Evolutionary conservation across 2,329 filamentous ascomycete species (phyloP).

Genomic region (Fusarium nematophilum): DNA sequence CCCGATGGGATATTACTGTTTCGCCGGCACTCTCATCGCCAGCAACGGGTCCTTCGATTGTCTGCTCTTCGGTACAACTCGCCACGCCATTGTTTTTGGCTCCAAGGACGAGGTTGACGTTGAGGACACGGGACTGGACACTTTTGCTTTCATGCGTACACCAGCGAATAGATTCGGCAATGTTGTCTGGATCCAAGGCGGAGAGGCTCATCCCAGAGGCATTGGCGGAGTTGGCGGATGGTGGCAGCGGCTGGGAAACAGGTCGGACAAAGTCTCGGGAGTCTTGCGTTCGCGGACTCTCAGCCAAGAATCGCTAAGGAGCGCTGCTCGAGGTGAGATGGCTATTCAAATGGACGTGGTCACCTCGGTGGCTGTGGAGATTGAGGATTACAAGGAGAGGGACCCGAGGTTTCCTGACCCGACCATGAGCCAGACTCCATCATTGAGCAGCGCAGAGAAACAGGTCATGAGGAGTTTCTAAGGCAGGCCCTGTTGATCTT

Average conservation of each 20-base stretch:
- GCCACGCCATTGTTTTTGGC: conserved; percentile 62
- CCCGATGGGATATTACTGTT: conserved; percentile 65
- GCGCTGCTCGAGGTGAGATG: conserved; percentile 32
- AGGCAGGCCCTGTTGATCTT: neutral
- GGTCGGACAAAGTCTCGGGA: conserved; percentile 3
- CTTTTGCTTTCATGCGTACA: conserved; percentile 62
- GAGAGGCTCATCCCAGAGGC: conserved; percentile 15
- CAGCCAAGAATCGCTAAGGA: conserved; percentile 47
- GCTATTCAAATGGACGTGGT: conserved; percentile 57
- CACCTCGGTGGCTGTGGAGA: conserved; percentile 53
- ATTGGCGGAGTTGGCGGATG: conserved; percentile 36
- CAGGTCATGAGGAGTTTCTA: conserved; percentile 10
- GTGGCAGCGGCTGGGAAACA: conserved; percentile 38
- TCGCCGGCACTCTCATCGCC: conserved; percentile 68
- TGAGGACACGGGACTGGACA: conserved; percentile 61
- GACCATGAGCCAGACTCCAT: conserved; percentile 36
- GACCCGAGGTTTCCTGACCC: conserved; percentile 35
- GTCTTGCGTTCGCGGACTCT: conserved; percentile 20
- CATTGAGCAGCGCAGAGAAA: conserved; percentile 35
- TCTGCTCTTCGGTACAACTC: conserved; percentile 62
- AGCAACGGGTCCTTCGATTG: conserved; percentile 67
- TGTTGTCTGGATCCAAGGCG: conserved; percentile 50
- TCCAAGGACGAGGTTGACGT: conserved; percentile 47
- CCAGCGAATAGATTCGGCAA: conserved; percentile 54
- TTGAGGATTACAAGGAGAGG: conserved; percentile 41